Conservation (phyloP, 2,329 filamentous ascomycete species). For the Endoconidiophora laricicola region DNA sequence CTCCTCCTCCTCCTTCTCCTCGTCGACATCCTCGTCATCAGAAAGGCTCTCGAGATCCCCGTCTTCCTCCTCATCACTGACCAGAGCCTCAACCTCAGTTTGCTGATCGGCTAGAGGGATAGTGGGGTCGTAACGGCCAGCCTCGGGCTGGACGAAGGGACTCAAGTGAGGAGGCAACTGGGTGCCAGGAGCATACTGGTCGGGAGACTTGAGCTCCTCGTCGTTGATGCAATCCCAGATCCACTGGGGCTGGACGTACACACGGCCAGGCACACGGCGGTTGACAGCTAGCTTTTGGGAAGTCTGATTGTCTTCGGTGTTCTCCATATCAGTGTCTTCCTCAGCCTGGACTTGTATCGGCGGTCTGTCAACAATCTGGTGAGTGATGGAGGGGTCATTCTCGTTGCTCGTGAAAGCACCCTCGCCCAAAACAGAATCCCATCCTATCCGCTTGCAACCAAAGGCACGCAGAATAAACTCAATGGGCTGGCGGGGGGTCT, state of each 20-base stretch:
- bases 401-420: constrained; percentile 88
- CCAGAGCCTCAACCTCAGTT: constrained; percentile 66
- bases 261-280: constrained; percentile 72
- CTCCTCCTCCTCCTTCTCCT: constrained; percentile 28
- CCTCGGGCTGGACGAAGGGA: constrained; percentile 78
- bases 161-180: constrained; percentile 86
- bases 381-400: constrained; percentile 74
- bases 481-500: constrained; percentile 75
- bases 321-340: constrained; percentile 24
- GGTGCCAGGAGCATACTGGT: constrained; percentile 78
- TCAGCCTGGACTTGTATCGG: constrained; percentile 44
- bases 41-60: constrained; percentile 30
- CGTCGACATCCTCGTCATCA: constrained; percentile 18
- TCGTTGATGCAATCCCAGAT: constrained; percentile 96
- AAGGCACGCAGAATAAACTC: constrained; percentile 90
- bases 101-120: constrained; percentile 75
- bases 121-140: constrained; percentile 83
- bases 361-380: constrained; percentile 89
- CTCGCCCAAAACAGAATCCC: constrained; percentile 80
- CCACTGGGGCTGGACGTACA: constrained; percentile 95
- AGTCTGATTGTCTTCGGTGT: constrained; percentile 44
- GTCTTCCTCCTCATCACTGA: constrained; percentile 43
- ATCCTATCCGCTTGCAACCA: constrained; percentile 88
- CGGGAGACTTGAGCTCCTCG: constrained; percentile 69
- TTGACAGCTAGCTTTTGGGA: constrained; percentile 41